Conservation (phyloP, 129 eudicot genomes). For the Centrapalus pauciflorus region DNA sequence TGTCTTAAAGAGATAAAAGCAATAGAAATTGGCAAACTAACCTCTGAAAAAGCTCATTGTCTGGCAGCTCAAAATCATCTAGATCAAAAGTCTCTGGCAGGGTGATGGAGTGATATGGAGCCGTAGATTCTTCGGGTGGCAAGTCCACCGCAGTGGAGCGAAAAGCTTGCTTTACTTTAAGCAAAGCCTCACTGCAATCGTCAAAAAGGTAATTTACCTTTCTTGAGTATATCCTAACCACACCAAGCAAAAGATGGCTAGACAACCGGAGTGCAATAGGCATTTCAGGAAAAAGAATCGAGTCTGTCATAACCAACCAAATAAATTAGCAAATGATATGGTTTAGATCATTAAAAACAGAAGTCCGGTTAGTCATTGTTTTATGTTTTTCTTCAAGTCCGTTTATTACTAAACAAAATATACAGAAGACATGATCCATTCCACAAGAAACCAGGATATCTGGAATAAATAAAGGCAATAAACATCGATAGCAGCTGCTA, state of each 20-base stretch:
- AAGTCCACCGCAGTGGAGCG: slow-evolving; percentile 93
- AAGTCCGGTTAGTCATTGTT: neutral
- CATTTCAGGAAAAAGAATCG: slow-evolving; percentile 86
- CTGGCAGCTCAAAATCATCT: slow-evolving; percentile 98
- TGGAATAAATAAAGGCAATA: neutral
- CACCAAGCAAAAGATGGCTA: slow-evolving; percentile 98
- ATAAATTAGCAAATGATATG: neutral
- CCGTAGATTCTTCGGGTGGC: slow-evolving; percentile 95
- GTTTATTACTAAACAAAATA: neutral
- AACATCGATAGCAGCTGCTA: neutral
- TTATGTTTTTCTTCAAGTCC: neutral
- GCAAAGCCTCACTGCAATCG: slow-evolving; percentile 96
- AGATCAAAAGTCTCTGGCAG: slow-evolving; percentile 96
- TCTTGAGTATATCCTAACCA: slow-evolving; percentile 88
- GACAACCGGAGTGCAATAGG: slow-evolving; percentile 97
- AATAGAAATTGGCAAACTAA: slow-evolving; percentile 30
- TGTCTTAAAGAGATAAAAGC: neutral
- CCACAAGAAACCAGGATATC: neutral
- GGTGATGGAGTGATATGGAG: slow-evolving; percentile 93
- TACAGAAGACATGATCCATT: neutral
- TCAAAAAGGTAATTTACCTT: slow-evolving; percentile 92
- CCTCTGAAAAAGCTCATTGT: slow-evolving; percentile 80
- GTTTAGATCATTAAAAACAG: neutral
- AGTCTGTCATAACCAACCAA: slow-evolving; percentile 50
- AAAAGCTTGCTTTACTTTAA: slow-evolving; percentile 93